Evolutionary conservation across 805 yeast species (phyloP).

Genomic region (Starmerella roubikii): DNA sequence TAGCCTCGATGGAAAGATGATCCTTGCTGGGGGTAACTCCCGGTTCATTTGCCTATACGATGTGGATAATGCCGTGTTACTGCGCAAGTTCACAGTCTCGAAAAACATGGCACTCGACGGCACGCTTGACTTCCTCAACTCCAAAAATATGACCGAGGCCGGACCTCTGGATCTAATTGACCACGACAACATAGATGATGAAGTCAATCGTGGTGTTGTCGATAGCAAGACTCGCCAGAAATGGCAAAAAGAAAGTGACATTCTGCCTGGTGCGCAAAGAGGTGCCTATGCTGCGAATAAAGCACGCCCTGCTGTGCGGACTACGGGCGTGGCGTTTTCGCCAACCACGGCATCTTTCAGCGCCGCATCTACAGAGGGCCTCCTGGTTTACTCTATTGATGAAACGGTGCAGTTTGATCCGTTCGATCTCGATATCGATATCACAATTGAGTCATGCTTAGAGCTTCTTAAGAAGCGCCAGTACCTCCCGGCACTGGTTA

Average conservation of each 20-base stretch:
- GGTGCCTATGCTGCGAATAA: slow-evolving; percentile 69
- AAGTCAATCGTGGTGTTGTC: slow-evolving; percentile 56
- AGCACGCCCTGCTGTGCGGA: slow-evolving; percentile 70
- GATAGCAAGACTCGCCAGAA: slow-evolving; percentile 7
- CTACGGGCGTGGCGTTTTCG: slow-evolving; percentile 63
- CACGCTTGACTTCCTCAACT: slow-evolving; percentile 63
- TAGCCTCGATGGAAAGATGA: slow-evolving; percentile 76
- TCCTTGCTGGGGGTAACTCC: slow-evolving; percentile 89
- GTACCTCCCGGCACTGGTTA: slow-evolving; percentile 65
- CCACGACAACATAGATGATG: slow-evolving; percentile 73
- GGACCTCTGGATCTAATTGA: slow-evolving; percentile 77
- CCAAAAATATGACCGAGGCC: slow-evolving; percentile 72
- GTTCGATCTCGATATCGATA: slow-evolving; percentile 81
- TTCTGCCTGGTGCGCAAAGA: slow-evolving; percentile 77
- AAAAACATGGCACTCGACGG: slow-evolving; percentile 86
- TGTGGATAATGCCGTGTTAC: slow-evolving; percentile 69
- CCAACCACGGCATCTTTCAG: slow-evolving; percentile 87
- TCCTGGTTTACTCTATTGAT: slow-evolving; percentile 69
- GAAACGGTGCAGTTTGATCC: slow-evolving; percentile 68
- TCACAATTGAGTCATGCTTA: slow-evolving; percentile 66
- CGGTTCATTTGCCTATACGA: slow-evolving; percentile 87
- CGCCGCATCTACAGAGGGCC: slow-evolving; percentile 90
- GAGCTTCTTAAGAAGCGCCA: slow-evolving; percentile 47
- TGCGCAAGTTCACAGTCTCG: slow-evolving; percentile 72
- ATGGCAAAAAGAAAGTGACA: slow-evolving; percentile 32